phyloP scores from a whole-genome alignment of 2,329 filamentous ascomycete genomes.

The Aspergillus ruber region DNA sequence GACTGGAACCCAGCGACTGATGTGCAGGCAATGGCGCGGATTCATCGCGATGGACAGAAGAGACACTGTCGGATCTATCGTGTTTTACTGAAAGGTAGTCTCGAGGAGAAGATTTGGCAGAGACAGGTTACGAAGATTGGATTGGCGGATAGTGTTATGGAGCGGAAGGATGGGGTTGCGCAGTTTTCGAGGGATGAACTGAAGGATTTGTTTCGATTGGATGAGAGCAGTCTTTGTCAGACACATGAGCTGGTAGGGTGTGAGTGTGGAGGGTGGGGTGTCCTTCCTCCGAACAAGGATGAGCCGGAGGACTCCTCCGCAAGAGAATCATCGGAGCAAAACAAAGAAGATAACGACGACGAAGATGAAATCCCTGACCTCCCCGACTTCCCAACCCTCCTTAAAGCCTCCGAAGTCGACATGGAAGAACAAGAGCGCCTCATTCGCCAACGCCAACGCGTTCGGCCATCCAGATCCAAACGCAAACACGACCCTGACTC shows the following conservation, averaged over 20 bases:
- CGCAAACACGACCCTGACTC: neutral
- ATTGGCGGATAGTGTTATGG: slow-evolving; percentile 64
- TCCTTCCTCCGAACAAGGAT: neutral
- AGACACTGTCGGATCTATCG: slow-evolving; percentile 63
- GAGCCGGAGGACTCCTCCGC: slow-evolving; percentile 5
- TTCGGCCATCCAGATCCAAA: neutral
- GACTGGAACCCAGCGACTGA: slow-evolving; percentile 73
- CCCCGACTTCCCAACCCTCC: slow-evolving; percentile 24
- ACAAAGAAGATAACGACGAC: slow-evolving; percentile 16
- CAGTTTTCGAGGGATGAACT: slow-evolving; percentile 63
- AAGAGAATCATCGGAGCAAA: slow-evolving; percentile 1
- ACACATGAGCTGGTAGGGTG: slow-evolving; percentile 64
- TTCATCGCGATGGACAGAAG: slow-evolving; percentile 67
- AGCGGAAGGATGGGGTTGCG: slow-evolving; percentile 53
- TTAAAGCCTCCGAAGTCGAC: slow-evolving; percentile 37
- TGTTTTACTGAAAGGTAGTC: slow-evolving; percentile 59
- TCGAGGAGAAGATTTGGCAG: slow-evolving; percentile 72
- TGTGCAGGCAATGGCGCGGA: slow-evolving; percentile 67
- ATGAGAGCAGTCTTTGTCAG: slow-evolving; percentile 55
- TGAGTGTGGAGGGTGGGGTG: slow-evolving; percentile 52
- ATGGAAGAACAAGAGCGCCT: slow-evolving; percentile 28
- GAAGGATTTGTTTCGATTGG: slow-evolving; percentile 59
- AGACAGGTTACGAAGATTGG: slow-evolving; percentile 65
- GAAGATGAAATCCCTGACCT: slow-evolving; percentile 22
- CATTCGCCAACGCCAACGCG: slow-evolving; percentile 16